Conservation (phyloP, 371 early-diverging fungal genomes). For the Mucor irregularis region DNA sequence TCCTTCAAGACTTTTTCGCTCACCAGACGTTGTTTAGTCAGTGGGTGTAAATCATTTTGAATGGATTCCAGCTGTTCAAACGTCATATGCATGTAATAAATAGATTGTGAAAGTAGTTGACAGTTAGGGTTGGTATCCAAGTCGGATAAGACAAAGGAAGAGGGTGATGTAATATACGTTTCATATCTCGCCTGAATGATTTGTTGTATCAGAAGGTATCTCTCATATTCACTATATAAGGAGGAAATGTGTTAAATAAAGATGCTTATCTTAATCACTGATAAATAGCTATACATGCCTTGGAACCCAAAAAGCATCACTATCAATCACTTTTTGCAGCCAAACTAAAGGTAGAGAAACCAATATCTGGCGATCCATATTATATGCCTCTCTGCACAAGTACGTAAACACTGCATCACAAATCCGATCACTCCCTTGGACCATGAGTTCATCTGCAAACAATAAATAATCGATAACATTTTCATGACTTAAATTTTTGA, state of each 20-base stretch:
- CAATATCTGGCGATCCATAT: constrained; percentile 33
- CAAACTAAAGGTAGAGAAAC: constrained; percentile 51
- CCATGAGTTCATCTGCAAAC: constrained; percentile 57
- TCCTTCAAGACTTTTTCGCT: constrained; percentile 41
- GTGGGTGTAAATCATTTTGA: constrained; percentile 42
- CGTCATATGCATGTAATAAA: constrained; percentile 61
- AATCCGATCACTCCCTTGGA: constrained; percentile 58
- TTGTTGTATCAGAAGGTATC: constrained; percentile 55
- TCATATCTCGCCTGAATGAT: constrained; percentile 33
- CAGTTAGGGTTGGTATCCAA: constrained; percentile 7
- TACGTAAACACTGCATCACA: constrained; percentile 57
- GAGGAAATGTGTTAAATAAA: too few relatives aligned
- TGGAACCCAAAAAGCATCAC: constrained; percentile 69
- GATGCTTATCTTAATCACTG: too few relatives aligned
- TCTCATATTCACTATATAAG: constrained; percentile 49
- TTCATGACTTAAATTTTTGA: constrained; percentile 36
- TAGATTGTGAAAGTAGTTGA: constrained; percentile 33
- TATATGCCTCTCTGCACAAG: constrained; percentile 62
- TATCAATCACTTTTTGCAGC: constrained; percentile 58
- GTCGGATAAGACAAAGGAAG: background rate
- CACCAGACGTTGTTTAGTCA: constrained; percentile 36
- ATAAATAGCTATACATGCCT: constrained; percentile 27
- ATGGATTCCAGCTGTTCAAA: constrained; percentile 55
- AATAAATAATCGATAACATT: constrained; percentile 57
- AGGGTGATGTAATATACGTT: background rate